Evolutionary conservation across 2,329 filamentous ascomycete genomes (phyloP).

Genomic region (Curvularia sp.): DNA sequence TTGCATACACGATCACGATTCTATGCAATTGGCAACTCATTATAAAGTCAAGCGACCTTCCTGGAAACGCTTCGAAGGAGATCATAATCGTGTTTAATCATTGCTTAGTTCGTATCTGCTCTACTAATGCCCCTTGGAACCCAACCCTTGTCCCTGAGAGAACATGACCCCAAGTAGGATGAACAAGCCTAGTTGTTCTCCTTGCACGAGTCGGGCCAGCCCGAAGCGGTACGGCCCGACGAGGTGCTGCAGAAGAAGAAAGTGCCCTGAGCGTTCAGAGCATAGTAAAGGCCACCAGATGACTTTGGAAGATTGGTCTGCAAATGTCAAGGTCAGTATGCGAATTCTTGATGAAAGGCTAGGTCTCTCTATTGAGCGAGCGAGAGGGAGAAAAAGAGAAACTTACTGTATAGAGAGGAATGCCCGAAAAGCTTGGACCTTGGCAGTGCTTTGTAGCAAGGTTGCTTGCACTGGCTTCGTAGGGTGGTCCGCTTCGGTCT

Average conservation of each 20-base stretch:
- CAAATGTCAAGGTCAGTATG: slow-evolving; percentile 1
- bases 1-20: neutral
- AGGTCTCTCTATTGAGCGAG: neutral
- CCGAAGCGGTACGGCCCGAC: neutral
- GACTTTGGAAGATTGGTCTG: neutral
- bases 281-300: neutral
- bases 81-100: neutral
- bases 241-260: slow-evolving; percentile 3
- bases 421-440: too few relatives aligned
- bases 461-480: neutral
- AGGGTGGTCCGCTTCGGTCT: neutral
- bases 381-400: neutral
- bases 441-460: neutral
- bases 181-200: neutral
- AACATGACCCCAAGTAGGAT: neutral
- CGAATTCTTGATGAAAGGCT: neutral
- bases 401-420: slow-evolving; percentile 8
- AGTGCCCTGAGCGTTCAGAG: neutral
- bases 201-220: neutral
- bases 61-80: neutral
- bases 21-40: neutral
- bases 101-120: neutral
- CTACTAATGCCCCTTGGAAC: neutral
- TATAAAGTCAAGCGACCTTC: neutral
- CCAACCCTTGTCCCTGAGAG: neutral